Conservation (phyloP, 139 green algal species). For the Chlorella sp. region DNA sequence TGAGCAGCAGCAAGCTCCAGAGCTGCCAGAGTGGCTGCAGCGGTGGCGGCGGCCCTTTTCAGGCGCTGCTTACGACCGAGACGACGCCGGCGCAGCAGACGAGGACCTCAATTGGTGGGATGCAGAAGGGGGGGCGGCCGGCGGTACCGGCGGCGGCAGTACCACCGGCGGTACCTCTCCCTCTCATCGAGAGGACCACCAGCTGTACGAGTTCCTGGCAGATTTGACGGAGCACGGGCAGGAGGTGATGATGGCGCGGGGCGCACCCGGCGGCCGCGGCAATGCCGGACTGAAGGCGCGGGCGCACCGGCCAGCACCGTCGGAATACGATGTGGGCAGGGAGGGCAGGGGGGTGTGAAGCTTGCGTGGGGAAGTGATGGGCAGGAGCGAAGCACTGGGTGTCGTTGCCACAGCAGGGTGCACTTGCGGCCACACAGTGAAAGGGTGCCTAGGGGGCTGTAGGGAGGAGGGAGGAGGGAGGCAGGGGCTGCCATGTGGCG, state of each 20-base stretch:
- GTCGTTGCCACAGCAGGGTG: neutral
- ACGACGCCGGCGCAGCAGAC: neutral
- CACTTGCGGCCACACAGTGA: no score
- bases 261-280: constrained; percentile 89
- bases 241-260: constrained; percentile 75
- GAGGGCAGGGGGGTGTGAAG: neutral
- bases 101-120: neutral
- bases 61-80: neutral
- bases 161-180: neutral
- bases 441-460: no score
- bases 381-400: neutral
- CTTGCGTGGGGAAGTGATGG: neutral
- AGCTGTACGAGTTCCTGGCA: constrained; percentile 19
- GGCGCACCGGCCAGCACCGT: neutral
- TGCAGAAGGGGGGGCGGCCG: neutral
- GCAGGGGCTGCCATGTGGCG: no score
- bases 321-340: neutral
- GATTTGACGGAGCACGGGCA: constrained; percentile 42
- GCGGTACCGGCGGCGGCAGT: neutral
- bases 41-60: constrained; percentile 32
- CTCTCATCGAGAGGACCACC: neutral
- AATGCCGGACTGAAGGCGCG: constrained; percentile 86
- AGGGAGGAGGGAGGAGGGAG: no score
- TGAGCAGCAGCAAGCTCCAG: neutral
- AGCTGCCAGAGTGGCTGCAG: constrained; percentile 33